Base-by-base conservation (phyloP, 2,329 filamentous ascomycete genomes). In the Penicillium sp. region DNA sequence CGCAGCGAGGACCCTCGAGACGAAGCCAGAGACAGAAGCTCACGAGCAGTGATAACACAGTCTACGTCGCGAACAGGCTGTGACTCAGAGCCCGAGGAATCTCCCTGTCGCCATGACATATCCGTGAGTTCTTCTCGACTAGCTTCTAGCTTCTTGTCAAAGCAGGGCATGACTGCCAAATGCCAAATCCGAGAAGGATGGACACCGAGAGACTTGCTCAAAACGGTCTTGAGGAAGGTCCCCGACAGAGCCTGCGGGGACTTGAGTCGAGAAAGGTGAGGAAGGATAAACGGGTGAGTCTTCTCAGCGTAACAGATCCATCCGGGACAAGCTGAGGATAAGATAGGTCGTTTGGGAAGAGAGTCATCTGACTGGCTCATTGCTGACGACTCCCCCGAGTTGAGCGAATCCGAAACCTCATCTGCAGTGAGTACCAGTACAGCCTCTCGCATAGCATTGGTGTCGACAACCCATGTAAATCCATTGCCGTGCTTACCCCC, bases 221-320 rank as follows among this genome's bases (percentile, higher is more conserved):
- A 77, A 0, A 89, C 84, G 0, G 91, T 93, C 75, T 99, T 99
- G 52, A 99, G 72, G 40, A 97, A 80, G 0, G 91, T 97, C 13
- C 94, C 94, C 60, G 90, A 88, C 50, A 99, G 76, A 27, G 94
- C 93, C 73, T 99, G 94, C 15, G 94, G 93, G 6, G 92, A 97
- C 72, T 97, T 99, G 60, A 97, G 81, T 47, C 85, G 85, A 55
- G 92, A 97, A 51, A 99, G 80, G 72, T 99, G 91, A 29, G 91
- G 91, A 47, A 99, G 81, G 52, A 97, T 86, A 68, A 97, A 88
- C 2, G 94, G 91, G 68, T 99, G 94, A 52, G 93, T 97, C 77
- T 99, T 97, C 73, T 99, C 94, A 27, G 93, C 93, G 68, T 99
- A 99, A 76, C 94, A 99, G 53, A 99, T 93, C 92, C 95, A 99